Evolutionary conservation across 768 basidiomycete genomes (phyloP).

Genomic region (Mycena vulgaris): DNA sequence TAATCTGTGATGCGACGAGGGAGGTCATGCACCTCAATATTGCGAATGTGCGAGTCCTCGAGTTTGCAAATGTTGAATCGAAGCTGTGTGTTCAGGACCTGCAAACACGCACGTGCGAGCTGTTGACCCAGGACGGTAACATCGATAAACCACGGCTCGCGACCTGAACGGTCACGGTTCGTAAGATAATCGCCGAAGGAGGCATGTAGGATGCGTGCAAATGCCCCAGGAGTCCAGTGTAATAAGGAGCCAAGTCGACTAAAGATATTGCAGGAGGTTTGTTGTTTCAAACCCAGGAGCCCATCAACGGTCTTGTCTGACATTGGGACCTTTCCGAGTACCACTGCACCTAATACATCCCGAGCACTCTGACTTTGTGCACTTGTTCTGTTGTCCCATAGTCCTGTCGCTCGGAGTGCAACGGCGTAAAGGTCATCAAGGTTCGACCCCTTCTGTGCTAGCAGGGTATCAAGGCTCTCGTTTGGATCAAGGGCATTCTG

Average conservation of each 20-base stretch:
- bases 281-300: neutral
- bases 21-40: neutral
- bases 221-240: neutral
- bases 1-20: no score
- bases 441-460: no score
- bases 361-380: neutral
- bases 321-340: neutral
- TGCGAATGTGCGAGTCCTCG: neutral
- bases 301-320: neutral
- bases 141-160: neutral
- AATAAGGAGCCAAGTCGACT: neutral
- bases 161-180: neutral
- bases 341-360: neutral
- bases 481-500: no score
- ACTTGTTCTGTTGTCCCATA: neutral
- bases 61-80: slow-evolving; percentile 5
- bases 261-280: neutral
- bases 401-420: no score
- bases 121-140: neutral
- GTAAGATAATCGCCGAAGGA: no score
- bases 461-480: no score
- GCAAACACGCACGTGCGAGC: neutral
- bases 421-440: no score
- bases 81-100: neutral
- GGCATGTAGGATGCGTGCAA: neutral